Conservation (phyloP, 2,329 filamentous ascomycete genomes). For the Parastagonospora nodorum region DNA sequence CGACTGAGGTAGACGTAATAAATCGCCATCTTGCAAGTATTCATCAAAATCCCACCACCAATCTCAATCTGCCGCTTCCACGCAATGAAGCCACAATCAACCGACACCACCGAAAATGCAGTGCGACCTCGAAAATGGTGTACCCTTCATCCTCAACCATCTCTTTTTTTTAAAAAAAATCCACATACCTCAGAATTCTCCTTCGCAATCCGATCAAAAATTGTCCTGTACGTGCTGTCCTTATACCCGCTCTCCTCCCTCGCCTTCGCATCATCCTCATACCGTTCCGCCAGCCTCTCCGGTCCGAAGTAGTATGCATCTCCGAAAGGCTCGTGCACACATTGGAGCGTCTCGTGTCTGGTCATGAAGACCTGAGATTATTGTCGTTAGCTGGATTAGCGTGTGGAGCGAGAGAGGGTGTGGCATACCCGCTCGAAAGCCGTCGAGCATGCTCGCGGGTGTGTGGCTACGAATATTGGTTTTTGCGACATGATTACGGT, state of each 20-base stretch:
- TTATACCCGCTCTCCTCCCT: constrained; percentile 66
- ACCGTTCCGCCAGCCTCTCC: constrained; percentile 81
- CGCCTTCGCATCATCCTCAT: constrained; percentile 68
- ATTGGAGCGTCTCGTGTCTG: constrained; percentile 76
- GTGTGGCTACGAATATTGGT: constrained; percentile 90
- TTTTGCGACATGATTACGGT: constrained; percentile 77
- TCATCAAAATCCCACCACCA: not conserved
- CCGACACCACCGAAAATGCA: constrained; percentile 1
- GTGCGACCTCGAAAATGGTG: not conserved
- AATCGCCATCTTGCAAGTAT: constrained; percentile 17
- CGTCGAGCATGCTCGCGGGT: constrained; percentile 93
- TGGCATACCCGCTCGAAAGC: constrained; percentile 84
- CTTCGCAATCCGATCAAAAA: constrained; percentile 75
- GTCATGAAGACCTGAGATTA: constrained; percentile 82
- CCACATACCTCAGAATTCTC: constrained; percentile 73
- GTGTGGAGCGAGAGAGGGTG: too few species aligned
- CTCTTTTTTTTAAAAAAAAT: too few species aligned
- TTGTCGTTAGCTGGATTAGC: too few species aligned
- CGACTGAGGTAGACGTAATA: not conserved
- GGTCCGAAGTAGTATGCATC: constrained; percentile 97
- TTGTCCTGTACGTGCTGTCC: constrained; percentile 73
- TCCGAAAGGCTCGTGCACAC: constrained; percentile 93
- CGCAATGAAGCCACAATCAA: constrained; percentile 27
- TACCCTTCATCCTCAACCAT: too few species aligned
- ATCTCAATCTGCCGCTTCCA: constrained; percentile 4